A percentile compares a stretch with the other conserved stretches of the same genome.
Conservation (phyloP, 345 rosid species). For the Eucalyptus albens region DNA sequence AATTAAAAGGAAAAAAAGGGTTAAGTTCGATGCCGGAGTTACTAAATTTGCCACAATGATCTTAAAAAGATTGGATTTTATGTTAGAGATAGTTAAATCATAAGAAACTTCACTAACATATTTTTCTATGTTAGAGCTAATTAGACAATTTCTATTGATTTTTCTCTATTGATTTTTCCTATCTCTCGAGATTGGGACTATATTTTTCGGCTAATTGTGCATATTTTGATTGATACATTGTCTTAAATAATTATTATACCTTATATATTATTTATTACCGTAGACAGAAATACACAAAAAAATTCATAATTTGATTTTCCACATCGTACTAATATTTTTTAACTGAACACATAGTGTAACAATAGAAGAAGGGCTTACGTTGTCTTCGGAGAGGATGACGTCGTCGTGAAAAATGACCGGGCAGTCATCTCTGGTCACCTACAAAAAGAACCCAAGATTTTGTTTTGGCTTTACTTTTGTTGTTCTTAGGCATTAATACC, state of each 20-base stretch:
- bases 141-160: background rate
- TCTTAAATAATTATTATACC: too few species aligned
- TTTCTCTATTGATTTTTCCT: background rate
- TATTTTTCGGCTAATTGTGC: background rate
- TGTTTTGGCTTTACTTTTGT: background rate
- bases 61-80: background rate
- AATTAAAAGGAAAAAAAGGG: too few species aligned
- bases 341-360: background rate
- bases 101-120: background rate
- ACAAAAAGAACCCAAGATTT: slow-evolving; percentile 18
- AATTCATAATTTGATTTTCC: background rate
- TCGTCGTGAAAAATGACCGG: slow-evolving; percentile 95
- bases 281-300: background rate
- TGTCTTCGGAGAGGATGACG: slow-evolving; percentile 58
- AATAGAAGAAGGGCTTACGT: slow-evolving; percentile 33
- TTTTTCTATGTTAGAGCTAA: background rate
- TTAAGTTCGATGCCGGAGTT: background rate
- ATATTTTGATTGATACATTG: too few species aligned
- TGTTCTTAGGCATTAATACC: background rate
- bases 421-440: slow-evolving; percentile 91
- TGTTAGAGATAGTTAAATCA: background rate
- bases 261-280: too few species aligned
- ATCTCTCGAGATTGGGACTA: too few species aligned
- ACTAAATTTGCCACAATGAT: background rate
- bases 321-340: background rate